These are phyloP conservation scores for Fonsecaea erecta DNA, from an alignment of 2,329 filamentous ascomycete species.

Conservation along the genomic window DNA sequence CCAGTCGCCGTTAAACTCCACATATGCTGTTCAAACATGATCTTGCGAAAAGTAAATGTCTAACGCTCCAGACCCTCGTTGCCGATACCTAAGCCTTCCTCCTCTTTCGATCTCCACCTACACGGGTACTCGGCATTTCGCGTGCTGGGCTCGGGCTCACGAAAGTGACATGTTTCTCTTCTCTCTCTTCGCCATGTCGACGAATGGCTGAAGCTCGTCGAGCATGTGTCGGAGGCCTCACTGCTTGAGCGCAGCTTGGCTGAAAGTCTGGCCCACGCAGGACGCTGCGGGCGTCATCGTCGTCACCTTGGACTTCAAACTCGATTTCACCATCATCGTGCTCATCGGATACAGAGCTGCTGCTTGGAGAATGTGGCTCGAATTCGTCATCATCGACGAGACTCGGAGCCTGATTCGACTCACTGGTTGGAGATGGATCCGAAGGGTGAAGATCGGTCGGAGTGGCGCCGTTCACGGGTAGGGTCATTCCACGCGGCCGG, in stretches of 20 bases:
- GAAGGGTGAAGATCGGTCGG: constrained; percentile 24
- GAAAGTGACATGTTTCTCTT: constrained; percentile 47
- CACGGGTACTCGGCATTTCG: constrained; percentile 23
- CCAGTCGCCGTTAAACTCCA: constrained; percentile 10
- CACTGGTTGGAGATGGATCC: constrained; percentile 48
- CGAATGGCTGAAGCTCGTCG: constrained; percentile 41
- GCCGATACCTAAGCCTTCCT: constrained; percentile 19
- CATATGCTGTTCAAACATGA: constrained; percentile 12
- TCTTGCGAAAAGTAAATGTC: constrained; percentile 17
- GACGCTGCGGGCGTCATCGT: constrained; percentile 45
- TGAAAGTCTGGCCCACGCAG: constrained; percentile 43
- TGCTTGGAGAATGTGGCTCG: constrained; percentile 66
- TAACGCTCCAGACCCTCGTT: constrained; percentile 10
- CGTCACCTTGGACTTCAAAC: constrained; percentile 53
- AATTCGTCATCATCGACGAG: constrained; percentile 81
- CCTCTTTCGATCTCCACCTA: constrained; percentile 27
- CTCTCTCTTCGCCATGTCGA: constrained; percentile 41
- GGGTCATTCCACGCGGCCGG: constrained; percentile 26
- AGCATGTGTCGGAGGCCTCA: constrained; percentile 42
- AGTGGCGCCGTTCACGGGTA: constrained; percentile 20
- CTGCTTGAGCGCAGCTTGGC: constrained; percentile 41
- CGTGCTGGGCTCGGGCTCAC: constrained; percentile 42
- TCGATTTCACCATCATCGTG: constrained; percentile 60
- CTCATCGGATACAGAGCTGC: constrained; percentile 56
- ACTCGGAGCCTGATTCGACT: constrained; percentile 77